Base-by-base conservation (phyloP, 306 rosid species). In the Quercus rubra region DNA sequence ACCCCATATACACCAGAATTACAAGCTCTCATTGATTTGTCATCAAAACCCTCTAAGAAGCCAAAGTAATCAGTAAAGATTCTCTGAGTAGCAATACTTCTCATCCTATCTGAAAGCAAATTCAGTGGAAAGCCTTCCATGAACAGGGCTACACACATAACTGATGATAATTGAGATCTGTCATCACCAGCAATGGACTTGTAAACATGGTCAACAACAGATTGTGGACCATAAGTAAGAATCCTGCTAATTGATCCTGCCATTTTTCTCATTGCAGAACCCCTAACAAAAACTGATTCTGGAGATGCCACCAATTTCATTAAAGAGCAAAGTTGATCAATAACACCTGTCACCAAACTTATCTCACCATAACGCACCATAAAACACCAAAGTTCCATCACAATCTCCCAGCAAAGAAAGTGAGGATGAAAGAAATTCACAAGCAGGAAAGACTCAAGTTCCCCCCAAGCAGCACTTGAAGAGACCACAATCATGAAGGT, bases 341-440 rank as follows among this genome's bases (percentile, higher is more conserved):
- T 61, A 62, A 91, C 80, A 76, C 56, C 83, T 67, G 76, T 86
- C 78, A 78, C 92, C 87, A 87, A 79, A 64, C 80, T 82, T 57
- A 80, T 73, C 83, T 92, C 97, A 19, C 92, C 91, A 89, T 90
- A 79, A 71, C 91, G 91, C 78, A 87, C 74, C 80, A 92, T 70
- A 85, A 95, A 95, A 85, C 99, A 86, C 97, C 97, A 91, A 80
- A 93, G 93, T 83, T 95, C 98, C 95, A 89, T 89, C 57, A 92
- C 90, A 84, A 95, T 82, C 79, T 92, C 98, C 92, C 86, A 78
- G 88, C 98, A 91, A 64, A 95, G 92, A 70, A 93, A 85, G 88
- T 95, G 99, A 69, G 99, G 98, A 87, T 95, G 99, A 83, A 91
- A 90, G 58, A 92, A 70, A 83, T 92, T 92, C 78, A 86, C 97